These are phyloP conservation scores for Penicillium oxalicum DNA, from an alignment of 2,329 filamentous ascomycete species.

Conservation along the genomic window DNA sequence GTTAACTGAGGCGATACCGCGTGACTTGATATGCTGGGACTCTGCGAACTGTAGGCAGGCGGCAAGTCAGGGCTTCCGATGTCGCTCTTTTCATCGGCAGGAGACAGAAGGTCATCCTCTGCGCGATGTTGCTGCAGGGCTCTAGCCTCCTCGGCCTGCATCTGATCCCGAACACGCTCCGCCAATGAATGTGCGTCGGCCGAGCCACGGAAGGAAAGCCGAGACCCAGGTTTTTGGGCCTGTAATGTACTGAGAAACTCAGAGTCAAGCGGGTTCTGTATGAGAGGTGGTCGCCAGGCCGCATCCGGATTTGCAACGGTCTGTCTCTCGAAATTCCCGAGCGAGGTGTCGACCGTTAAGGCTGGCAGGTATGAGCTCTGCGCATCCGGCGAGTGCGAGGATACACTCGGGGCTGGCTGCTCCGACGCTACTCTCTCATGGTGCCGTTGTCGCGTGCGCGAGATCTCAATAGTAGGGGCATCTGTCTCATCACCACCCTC, in stretches of 20 bases:
- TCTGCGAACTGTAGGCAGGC: conserved; percentile 11
- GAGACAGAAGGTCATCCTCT: conserved; percentile 28
- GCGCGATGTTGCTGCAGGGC: conserved; percentile 41
- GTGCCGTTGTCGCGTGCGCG: conserved; percentile 39
- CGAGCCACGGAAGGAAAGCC: conserved; percentile 36
- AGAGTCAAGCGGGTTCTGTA: conserved; percentile 32
- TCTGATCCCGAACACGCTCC: conserved; percentile 44
- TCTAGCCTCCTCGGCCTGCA: conserved; percentile 49
- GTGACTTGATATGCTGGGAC: conserved; percentile 13
- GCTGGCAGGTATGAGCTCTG: conserved; percentile 20
- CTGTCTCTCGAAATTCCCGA: conserved; percentile 17
- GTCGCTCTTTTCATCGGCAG: conserved; percentile 18
- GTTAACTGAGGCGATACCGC: conserved; percentile 27
- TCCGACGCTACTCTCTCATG: conserved; percentile 19
- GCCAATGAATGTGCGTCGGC: conserved; percentile 42
- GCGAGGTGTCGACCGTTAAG: conserved; percentile 31
- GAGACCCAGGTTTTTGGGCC: conserved; percentile 26
- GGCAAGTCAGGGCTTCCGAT: conserved; percentile 14
- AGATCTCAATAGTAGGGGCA: conserved; percentile 65
- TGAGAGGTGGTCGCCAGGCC: conserved; percentile 25
- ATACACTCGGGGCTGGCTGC: conserved; percentile 8
- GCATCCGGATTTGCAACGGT: conserved; percentile 13
- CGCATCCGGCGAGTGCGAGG: conserved; percentile 9
- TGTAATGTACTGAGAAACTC: conserved; percentile 35
- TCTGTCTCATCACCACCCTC: conserved; percentile 85